Evolutionary conservation across 2,329 filamentous ascomycete genomes (phyloP).

Genomic region (Microthyrium microscopicum): DNA sequence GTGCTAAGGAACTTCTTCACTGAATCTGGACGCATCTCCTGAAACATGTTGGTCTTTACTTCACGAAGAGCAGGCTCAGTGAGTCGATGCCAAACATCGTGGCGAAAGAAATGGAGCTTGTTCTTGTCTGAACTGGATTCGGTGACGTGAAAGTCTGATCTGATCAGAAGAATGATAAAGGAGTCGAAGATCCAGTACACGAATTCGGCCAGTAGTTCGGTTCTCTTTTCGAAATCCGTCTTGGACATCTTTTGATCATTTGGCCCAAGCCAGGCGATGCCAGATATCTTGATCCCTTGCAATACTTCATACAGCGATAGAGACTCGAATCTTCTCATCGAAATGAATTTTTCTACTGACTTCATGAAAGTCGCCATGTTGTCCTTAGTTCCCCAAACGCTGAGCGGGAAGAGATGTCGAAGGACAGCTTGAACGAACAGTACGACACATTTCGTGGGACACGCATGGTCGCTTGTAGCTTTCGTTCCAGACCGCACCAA

Average conservation of each 20-base stretch:
- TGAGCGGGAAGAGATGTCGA: slow-evolving; percentile 52
- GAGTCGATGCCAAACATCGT: slow-evolving; percentile 73
- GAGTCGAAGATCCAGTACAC: slow-evolving; percentile 91
- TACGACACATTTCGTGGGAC: slow-evolving; percentile 42
- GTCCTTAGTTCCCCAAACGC: slow-evolving; percentile 52
- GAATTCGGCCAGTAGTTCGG: slow-evolving; percentile 67
- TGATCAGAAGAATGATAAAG: slow-evolving; percentile 69
- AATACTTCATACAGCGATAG: slow-evolving; percentile 62
- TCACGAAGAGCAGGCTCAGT: slow-evolving; percentile 53
- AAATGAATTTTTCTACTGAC: slow-evolving; percentile 62
- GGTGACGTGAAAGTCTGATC: slow-evolving; percentile 84
- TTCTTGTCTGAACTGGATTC: slow-evolving; percentile 71
- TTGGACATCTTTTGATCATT: slow-evolving; percentile 3
- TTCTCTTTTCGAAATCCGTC: slow-evolving; percentile 39
- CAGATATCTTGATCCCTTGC: slow-evolving; percentile 55
- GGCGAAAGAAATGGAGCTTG: slow-evolving; percentile 80
- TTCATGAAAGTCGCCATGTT: slow-evolving; percentile 49
- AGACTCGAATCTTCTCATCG: slow-evolving; percentile 63
- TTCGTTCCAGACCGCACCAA: background rate
- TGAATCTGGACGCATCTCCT: slow-evolving; percentile 42
- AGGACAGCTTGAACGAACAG: slow-evolving; percentile 69
- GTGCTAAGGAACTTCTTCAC: slow-evolving; percentile 34
- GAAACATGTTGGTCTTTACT: slow-evolving; percentile 59
- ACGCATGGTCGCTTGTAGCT: slow-evolving; percentile 8
- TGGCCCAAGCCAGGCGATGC: slow-evolving; percentile 5